Conservation (phyloP, 2,329 filamentous ascomycete genomes). For the Sarocladium kiliense region DNA sequence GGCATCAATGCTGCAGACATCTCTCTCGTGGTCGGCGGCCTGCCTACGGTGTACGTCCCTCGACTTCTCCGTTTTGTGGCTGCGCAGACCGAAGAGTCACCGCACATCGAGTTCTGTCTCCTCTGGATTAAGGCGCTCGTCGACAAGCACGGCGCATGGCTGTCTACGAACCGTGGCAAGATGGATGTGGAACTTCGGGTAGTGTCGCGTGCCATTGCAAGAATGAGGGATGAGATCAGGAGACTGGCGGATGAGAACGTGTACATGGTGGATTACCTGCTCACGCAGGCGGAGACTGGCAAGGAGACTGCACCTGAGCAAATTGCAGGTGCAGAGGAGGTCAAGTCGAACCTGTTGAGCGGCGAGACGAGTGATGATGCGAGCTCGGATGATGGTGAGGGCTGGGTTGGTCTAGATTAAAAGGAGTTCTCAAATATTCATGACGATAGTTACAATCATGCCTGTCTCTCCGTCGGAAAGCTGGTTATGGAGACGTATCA, state of each 20-base stretch:
- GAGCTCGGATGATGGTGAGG: conserved; percentile 28
- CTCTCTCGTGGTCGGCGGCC: conserved; percentile 66
- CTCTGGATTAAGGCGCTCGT: conserved; percentile 84
- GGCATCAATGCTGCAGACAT: conserved; percentile 72
- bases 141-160: conserved; percentile 76
- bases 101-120: conserved; percentile 91
- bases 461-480: too few species aligned
- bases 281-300: conserved; percentile 41
- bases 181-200: conserved; percentile 81
- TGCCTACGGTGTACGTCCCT: conserved; percentile 82
- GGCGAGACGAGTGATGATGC: conserved; percentile 25
- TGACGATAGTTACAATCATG: not conserved
- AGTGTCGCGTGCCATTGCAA: conserved; percentile 72
- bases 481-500: too few species aligned
- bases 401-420: conserved; percentile 45
- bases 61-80: conserved; percentile 84
- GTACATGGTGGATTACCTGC: conserved; percentile 82
- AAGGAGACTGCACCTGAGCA: conserved; percentile 17
- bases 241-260: conserved; percentile 81
- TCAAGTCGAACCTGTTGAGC: conserved; percentile 25
- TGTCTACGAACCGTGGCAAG: conserved; percentile 74
- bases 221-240: conserved; percentile 78
- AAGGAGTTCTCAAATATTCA: not conserved
- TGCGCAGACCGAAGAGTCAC: conserved; percentile 79
- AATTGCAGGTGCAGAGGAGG: conserved; percentile 15